Conservation (phyloP, 2,329 filamentous ascomycete genomes). For the Claviceps sp. region DNA sequence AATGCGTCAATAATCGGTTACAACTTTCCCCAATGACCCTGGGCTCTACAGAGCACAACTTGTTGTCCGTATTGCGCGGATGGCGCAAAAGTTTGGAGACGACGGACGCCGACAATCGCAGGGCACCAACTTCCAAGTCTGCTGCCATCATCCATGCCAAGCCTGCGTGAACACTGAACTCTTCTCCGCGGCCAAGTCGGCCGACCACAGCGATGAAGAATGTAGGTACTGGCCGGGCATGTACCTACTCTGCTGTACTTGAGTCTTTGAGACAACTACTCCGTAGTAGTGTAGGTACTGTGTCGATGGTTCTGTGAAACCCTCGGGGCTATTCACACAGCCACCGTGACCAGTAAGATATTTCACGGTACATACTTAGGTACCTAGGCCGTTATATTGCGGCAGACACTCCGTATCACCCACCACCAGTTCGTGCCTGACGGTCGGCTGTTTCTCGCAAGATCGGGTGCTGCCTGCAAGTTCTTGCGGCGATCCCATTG, state of each 20-base stretch:
- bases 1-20: neutral
- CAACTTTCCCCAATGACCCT: neutral
- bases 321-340: too few relatives aligned
- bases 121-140: neutral
- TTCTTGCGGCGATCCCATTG: neutral
- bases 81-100: neutral
- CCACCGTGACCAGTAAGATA: too few relatives aligned
- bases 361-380: too few relatives aligned
- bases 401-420: neutral
- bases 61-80: neutral
- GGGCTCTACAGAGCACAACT: neutral
- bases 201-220: too few relatives aligned
- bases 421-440: neutral
- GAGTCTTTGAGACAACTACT: too few relatives aligned
- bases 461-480: neutral
- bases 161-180: neutral
- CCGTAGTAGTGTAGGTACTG: too few relatives aligned
- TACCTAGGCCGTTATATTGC: neutral
- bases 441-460: neutral
- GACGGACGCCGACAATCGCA: conserved; percentile 1
- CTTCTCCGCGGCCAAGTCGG: neutral
- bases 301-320: too few relatives aligned
- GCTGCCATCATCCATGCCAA: neutral
- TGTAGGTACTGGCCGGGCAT: too few relatives aligned
- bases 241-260: too few relatives aligned